Conservation (phyloP, 169 alveolate genomes). For the Prorocentrum cordatum region DNA sequence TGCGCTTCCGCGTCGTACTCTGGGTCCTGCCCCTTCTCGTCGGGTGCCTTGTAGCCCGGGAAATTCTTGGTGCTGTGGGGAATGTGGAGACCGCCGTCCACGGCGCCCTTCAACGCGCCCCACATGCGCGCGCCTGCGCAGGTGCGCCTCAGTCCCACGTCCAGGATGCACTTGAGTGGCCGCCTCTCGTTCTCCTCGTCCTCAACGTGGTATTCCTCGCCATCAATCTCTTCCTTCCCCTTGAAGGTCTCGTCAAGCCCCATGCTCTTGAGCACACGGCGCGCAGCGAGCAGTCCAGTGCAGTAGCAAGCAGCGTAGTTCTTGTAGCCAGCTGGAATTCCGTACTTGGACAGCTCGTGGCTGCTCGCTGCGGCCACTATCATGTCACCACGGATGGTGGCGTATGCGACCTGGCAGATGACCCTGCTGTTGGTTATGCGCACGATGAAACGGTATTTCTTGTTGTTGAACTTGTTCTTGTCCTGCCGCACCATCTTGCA, state of each 20-base stretch:
- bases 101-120: slow-evolving; percentile 91
- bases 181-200: slow-evolving; percentile 87
- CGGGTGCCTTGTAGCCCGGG: slow-evolving; percentile 90
- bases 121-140: slow-evolving; percentile 81
- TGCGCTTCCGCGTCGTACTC: slow-evolving; percentile 95
- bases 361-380: slow-evolving; percentile 96
- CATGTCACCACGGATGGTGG: slow-evolving; percentile 96
- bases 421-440: slow-evolving; percentile 91
- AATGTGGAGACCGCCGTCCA: slow-evolving; percentile 98
- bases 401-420: slow-evolving; percentile 92
- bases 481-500: slow-evolving; percentile 94
- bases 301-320: slow-evolving; percentile 99
- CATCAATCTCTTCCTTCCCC: slow-evolving; percentile 92
- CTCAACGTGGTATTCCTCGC: slow-evolving; percentile 92
- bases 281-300: slow-evolving; percentile 95
- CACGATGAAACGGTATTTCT: slow-evolving; percentile 98
- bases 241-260: slow-evolving; percentile 84
- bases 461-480: slow-evolving; percentile 98
- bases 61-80: slow-evolving; percentile 98
- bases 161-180: slow-evolving; percentile 98
- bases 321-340: slow-evolving; percentile 96
- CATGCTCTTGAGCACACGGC: slow-evolving; percentile 91
- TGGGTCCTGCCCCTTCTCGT: slow-evolving; percentile 80
- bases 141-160: slow-evolving; percentile 97
- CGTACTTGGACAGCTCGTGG: slow-evolving; percentile 92